Evolutionary conservation across 768 basidiomycete species (phyloP).

Genomic region (Lactarius vividus): DNA sequence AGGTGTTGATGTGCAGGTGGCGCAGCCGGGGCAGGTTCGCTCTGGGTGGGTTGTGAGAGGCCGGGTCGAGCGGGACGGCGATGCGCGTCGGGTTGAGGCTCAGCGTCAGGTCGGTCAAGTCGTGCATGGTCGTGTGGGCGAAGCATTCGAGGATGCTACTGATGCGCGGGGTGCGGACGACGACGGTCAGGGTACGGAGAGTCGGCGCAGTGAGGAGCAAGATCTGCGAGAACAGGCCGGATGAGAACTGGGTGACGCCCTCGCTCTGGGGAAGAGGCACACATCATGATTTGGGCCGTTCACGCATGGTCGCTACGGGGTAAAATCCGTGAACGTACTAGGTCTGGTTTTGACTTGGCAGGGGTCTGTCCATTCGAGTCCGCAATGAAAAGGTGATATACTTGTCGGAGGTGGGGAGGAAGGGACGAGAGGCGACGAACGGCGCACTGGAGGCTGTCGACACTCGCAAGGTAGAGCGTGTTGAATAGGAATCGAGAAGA

Average conservation of each 20-base stretch:
- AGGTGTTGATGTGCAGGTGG: constrained; percentile 15
- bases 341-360: neutral
- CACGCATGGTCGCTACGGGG: neutral
- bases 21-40: constrained; percentile 15
- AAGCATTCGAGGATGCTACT: constrained; percentile 13
- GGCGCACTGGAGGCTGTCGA: constrained; percentile 4
- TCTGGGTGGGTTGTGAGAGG: neutral
- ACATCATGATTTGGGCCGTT: constrained; percentile 1
- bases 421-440: constrained; percentile 12
- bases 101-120: constrained; percentile 19
- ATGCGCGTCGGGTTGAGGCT: constrained; percentile 14
- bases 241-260: neutral
- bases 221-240: constrained; percentile 5
- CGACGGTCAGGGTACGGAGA: constrained; percentile 18
- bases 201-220: constrained; percentile 15
- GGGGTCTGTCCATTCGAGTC: neutral
- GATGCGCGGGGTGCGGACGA: constrained; percentile 3
- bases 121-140: constrained; percentile 1
- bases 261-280: neutral
- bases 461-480: constrained; percentile 8
- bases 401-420: constrained; percentile 10
- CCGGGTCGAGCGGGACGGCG: neutral
- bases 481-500: constrained; percentile 21
- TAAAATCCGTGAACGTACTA: neutral
- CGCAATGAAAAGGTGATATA: constrained; percentile 20